Base-by-base conservation (phyloP, 306 rosid species). In the Prunus salicina region DNA sequence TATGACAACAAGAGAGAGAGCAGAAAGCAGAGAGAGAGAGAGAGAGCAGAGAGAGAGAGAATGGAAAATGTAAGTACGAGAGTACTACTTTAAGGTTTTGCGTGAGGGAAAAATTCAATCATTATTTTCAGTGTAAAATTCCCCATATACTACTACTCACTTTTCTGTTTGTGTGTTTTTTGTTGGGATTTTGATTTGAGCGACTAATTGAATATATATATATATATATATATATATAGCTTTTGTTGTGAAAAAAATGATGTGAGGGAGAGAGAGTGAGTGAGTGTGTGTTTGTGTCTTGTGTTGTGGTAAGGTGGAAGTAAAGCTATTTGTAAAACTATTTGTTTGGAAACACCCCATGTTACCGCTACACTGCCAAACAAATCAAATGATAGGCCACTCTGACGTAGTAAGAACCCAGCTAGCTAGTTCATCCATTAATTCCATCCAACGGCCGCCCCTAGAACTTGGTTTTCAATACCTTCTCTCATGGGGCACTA, bases 361-460 rank as follows among this genome's bases (percentile, higher is more conserved):
- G 89, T 89, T 89, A 87, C 87, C 86, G 80, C 90, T 82, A 34
- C 80, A 81, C 82, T 86, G 81, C 82, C 85, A 85, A 86, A 85
- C 85, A 87, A 86, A 87, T 83, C 80, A 82, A 79, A 74, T 80
- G 73, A 84, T 79, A 85, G 90, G 88, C 0, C 78, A 22, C 4
- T 52, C 32, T 75, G 86, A 79, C 77, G 78, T 79, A 50, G 47
- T 67, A 50, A 75, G 30, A 67, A 22, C 30, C 72, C 55, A 5
- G 75, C 28, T 25, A 62, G 60, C 70, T 41, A 63, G 28, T 32
- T 6, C 5, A 38, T 30, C 30, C 67, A 63, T 63, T 12, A 63
- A 63, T 71, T 27, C 76, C 66, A 71, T 74, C 73, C 58, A 69
- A 55, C 74, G 64, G 80, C 71, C 78, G 73, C 41, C 56, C 65